A percentile compares a stretch with the other conserved stretches of the same genome.
Evolutionary conservation across 257 asterid genomes (phyloP).

Genomic region (Solanum virginianum): DNA sequence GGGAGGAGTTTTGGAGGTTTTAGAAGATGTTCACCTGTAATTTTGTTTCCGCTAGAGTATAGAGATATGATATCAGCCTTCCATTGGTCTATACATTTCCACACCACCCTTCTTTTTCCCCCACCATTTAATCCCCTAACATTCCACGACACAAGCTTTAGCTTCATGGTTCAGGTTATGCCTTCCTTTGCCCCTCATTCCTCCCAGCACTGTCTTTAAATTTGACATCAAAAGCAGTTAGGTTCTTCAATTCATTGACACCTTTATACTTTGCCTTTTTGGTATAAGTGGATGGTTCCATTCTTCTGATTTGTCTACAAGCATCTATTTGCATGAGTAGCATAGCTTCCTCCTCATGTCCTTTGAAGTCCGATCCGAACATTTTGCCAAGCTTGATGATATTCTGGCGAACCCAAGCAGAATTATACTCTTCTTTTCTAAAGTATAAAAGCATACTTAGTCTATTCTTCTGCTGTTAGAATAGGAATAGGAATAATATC

Average conservation of each 20-base stretch:
- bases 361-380: not conserved
- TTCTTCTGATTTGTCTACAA: not conserved
- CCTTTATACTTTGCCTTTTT: not conserved
- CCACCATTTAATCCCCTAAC: not conserved
- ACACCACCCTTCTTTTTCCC: not conserved
- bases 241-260: not conserved
- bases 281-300: not conserved
- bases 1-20: conserved; percentile 36
- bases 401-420: not conserved
- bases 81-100: not conserved
- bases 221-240: not conserved
- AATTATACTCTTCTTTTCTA: not conserved
- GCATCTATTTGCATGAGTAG: not conserved
- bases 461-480: not conserved
- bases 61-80: not conserved
- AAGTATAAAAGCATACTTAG: not conserved
- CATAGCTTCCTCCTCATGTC: not conserved
- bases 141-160: not conserved
- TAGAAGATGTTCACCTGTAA: conserved; percentile 33
- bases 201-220: not conserved
- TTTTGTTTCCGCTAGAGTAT: too few relatives aligned
- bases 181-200: not conserved
- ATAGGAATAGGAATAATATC: too few relatives aligned
- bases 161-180: not conserved
- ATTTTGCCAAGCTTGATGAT: not conserved